A percentile compares a stretch with the other conserved stretches of the same genome.
Conservation (phyloP, 1,284 basidiomycete species). For the Athelia psychrophila region DNA sequence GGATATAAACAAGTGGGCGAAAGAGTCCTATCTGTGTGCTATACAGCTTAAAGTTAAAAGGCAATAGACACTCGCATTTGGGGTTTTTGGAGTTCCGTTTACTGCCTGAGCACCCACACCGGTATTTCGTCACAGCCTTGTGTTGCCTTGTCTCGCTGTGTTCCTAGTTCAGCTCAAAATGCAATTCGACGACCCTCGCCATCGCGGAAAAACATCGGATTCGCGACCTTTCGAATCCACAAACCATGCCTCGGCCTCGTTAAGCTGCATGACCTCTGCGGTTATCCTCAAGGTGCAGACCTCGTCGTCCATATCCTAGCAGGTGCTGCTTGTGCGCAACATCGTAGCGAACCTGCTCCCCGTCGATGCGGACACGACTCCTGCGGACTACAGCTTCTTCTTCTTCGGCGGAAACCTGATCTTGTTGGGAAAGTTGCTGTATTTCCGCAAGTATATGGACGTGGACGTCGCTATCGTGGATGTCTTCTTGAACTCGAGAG, state of each 20-base stretch:
- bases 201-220: slow-evolving; percentile 32
- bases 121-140: too few species aligned
- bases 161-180: too few species aligned
- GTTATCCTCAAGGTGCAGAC: slow-evolving; percentile 21
- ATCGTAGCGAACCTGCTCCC: slow-evolving; percentile 36
- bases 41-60: too few species aligned
- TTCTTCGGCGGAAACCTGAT: slow-evolving; percentile 43
- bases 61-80: too few species aligned
- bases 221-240: slow-evolving; percentile 40
- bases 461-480: slow-evolving; percentile 33
- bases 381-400: slow-evolving; percentile 40
- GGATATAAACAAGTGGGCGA: too few species aligned
- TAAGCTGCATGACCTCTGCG: slow-evolving; percentile 41
- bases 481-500: slow-evolving; percentile 39
- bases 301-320: slow-evolving; percentile 28
- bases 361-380: slow-evolving; percentile 31
- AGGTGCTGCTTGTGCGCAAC: slow-evolving; percentile 34
- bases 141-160: too few species aligned
- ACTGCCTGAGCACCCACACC: too few species aligned
- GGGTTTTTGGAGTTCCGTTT: too few species aligned
- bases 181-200: neutral
- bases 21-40: too few species aligned
- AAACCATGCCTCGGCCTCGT: slow-evolving; percentile 30
- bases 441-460: slow-evolving; percentile 38
- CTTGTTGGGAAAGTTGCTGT: slow-evolving; percentile 39